Evolutionary conservation across 331 rosid species (phyloP).

Genomic region (Acacia concinna): DNA sequence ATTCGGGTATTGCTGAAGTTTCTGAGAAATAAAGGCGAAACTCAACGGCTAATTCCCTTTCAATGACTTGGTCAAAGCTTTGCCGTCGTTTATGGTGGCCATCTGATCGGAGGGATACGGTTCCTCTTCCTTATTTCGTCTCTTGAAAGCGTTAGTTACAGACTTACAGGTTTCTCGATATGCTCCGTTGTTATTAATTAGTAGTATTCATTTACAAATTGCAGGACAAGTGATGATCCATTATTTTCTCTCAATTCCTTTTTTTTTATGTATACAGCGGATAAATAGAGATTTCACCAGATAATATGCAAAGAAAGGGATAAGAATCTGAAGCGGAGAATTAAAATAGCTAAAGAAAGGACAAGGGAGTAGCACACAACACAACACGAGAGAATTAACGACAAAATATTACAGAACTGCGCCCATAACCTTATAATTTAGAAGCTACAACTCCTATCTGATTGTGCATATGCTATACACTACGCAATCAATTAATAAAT

Average conservation of each 20-base stretch:
- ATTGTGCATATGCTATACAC: neutral
- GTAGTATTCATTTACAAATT: neutral
- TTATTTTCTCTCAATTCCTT: neutral
- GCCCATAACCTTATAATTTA: neutral
- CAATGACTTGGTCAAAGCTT: neutral
- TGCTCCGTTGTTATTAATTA: neutral
- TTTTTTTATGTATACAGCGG: neutral
- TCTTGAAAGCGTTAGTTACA: neutral
- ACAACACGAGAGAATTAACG: neutral
- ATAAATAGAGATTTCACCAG: neutral
- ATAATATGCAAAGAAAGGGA: neutral
- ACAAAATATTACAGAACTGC: neutral
- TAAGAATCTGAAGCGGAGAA: too few relatives aligned
- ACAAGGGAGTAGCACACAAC: neutral
- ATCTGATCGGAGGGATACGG: neutral
- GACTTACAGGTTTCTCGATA: neutral
- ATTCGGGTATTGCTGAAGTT: neutral
- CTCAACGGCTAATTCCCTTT: neutral
- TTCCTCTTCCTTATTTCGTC: neutral
- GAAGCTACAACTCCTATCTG: neutral
- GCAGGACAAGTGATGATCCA: neutral
- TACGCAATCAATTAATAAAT: neutral
- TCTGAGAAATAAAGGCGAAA: neutral
- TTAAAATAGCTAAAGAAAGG: neutral
- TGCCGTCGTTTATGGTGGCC: neutral